A percentile compares a stretch with the other conserved stretches of the same genome.
phyloP scores from a whole-genome alignment of 331 rosid genomes.

The Cydonia oblonga region DNA sequence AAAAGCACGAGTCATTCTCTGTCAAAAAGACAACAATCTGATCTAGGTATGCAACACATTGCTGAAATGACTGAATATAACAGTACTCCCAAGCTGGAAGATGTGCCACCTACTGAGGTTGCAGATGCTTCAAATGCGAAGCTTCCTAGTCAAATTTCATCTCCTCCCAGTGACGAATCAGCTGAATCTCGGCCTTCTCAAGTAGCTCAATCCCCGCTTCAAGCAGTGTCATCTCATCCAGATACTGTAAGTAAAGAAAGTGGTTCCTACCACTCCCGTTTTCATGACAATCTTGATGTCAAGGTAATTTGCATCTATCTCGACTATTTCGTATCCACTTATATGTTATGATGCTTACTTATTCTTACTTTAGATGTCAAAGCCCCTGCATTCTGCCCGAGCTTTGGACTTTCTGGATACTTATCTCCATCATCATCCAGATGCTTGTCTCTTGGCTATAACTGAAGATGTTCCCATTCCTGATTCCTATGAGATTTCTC shows the following conservation, averaged over 20 bases:
- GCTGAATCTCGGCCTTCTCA: background rate
- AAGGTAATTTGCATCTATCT: background rate
- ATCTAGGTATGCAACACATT: background rate
- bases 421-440: background rate
- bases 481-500: background rate
- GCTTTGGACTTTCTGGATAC: slow-evolving; percentile 1
- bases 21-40: background rate
- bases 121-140: background rate
- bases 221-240: background rate
- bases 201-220: background rate
- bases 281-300: background rate
- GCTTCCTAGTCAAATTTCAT: background rate
- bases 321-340: background rate
- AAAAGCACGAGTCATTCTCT: background rate
- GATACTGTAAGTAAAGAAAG: background rate
- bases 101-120: background rate
- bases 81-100: background rate
- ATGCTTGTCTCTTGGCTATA: background rate
- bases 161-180: background rate
- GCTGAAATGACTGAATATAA: background rate
- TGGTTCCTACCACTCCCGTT: background rate
- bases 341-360: background rate
- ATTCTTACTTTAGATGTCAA: background rate
- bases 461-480: background rate
- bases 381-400: background rate